These are phyloP conservation scores for Blastocystis sp. DNA, from an alignment of 352 stramenopile genomes.

Conservation along the genomic window DNA sequence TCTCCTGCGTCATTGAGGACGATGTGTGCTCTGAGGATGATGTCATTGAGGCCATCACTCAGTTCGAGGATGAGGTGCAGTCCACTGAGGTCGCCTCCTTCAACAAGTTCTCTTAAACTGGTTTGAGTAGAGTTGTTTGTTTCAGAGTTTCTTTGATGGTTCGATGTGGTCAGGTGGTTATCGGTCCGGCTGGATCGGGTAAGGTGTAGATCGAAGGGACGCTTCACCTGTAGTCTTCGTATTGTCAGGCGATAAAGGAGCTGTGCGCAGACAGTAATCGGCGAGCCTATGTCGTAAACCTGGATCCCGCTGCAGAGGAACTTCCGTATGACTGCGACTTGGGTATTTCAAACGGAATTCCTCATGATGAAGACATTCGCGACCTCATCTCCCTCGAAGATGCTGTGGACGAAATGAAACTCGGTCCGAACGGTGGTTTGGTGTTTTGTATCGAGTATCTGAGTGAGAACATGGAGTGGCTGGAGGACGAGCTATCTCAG, in stretches of 20 bases:
- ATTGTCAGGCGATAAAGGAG: constrained; percentile 82
- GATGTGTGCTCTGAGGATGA: constrained; percentile 51
- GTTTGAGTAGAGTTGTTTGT: constrained; percentile 20
- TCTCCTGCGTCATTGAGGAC: constrained; percentile 53
- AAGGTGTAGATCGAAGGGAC: constrained; percentile 64
- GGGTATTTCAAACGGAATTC: not conserved
- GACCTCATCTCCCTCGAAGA: constrained; percentile 86
- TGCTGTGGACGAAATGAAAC: constrained; percentile 88
- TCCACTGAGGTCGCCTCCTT: constrained; percentile 35
- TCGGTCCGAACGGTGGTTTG: constrained; percentile 91
- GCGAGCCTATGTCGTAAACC: constrained; percentile 62
- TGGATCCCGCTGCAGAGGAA: constrained; percentile 61
- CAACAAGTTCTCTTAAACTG: constrained; percentile 56
- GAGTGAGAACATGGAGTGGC: constrained; percentile 83
- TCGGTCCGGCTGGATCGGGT: constrained; percentile 76
- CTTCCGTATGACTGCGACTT: constrained; percentile 57
- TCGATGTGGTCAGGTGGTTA: constrained; percentile 78
- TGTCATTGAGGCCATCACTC: constrained; percentile 39
- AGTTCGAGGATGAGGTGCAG: constrained; percentile 51
- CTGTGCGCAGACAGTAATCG: constrained; percentile 72
- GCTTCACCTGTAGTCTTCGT: constrained; percentile 68
- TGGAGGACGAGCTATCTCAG: constrained; percentile 78
- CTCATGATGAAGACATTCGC: constrained; percentile 66
- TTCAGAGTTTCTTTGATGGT: constrained; percentile 62
- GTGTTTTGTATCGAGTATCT: constrained; percentile 94